Percentiles rank a stretch among this genome's conserved stretches.
Conservation (phyloP, 768 basidiomycete genomes). For the Lactifluus hygrophoroides region DNA sequence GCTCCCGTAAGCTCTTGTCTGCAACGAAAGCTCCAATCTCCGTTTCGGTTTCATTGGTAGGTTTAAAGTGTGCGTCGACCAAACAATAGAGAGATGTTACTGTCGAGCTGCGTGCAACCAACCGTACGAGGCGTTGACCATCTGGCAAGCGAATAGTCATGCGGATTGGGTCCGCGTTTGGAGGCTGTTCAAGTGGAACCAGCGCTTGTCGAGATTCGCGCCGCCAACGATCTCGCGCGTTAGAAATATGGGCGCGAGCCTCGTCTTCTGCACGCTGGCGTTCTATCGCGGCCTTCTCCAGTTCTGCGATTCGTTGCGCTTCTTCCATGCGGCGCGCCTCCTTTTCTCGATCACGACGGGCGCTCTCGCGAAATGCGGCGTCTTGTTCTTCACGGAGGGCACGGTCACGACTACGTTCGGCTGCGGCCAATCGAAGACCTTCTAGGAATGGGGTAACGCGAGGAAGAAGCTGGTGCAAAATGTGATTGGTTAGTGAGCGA, state of each 20-base stretch:
- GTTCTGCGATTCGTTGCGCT: conserved; percentile 19
- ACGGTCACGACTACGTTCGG: conserved; percentile 42
- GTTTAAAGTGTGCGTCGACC: conserved; percentile 55
- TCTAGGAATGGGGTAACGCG: conserved; percentile 71
- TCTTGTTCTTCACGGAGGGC: conserved; percentile 75
- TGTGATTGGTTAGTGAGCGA: conserved; percentile 51
- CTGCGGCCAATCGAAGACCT: conserved; percentile 45
- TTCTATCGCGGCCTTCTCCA: conserved; percentile 23
- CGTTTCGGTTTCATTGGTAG: conserved; percentile 34
- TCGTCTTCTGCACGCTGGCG: conserved; percentile 26
- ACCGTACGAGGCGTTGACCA: conserved; percentile 45
- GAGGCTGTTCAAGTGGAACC: conserved; percentile 29
- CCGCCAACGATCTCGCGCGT: conserved; percentile 37
- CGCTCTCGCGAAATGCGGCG: conserved; percentile 60
- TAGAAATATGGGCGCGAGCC: conserved; percentile 19
- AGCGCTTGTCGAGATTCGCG: conserved; percentile 48
- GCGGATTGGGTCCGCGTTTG: conserved; percentile 34
- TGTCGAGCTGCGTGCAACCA: conserved; percentile 41
- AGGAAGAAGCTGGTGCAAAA: conserved; percentile 67
- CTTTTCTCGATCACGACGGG: conserved; percentile 48
- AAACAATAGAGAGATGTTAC: conserved; percentile 64
- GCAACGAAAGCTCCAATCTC: conserved; percentile 30
- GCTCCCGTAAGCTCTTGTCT: conserved; percentile 32
- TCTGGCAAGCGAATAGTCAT: conserved; percentile 48
- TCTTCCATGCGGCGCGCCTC: conserved; percentile 27